Percentiles rank a stretch among this genome's conserved stretches.
Conservation (phyloP, 2,329 filamentous ascomycete genomes). For the Xylariaceae sp. region DNA sequence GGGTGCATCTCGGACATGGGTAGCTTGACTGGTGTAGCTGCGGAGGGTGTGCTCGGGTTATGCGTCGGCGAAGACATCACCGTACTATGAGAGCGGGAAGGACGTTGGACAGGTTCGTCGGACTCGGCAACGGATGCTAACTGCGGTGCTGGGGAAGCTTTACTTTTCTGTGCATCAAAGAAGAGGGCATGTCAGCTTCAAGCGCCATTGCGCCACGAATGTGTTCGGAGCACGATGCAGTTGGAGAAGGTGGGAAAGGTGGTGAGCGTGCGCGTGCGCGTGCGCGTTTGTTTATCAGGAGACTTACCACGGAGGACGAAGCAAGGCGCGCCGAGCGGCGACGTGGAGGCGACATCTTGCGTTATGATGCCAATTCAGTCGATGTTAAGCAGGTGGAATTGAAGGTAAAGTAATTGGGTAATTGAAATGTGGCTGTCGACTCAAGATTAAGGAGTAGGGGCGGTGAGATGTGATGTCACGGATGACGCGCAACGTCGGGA, state of each 20-base stretch:
- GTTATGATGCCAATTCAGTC: constrained; percentile 7
- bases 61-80: constrained; percentile 45
- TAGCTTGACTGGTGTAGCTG: constrained; percentile 70
- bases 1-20: constrained; percentile 88
- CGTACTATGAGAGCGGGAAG: constrained; percentile 35
- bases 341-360: constrained; percentile 41
- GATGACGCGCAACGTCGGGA: constrained; percentile 17
- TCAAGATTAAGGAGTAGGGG: constrained; percentile 4
- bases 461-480: constrained; percentile 33
- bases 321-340: constrained; percentile 53
- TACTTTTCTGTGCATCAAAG: constrained; percentile 28
- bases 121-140: constrained; percentile 48
- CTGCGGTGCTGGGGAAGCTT: constrained; percentile 29
- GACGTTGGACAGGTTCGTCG: constrained; percentile 45
- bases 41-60: constrained; percentile 63
- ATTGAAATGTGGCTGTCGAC: constrained; percentile 8
- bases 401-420: constrained; percentile 24
- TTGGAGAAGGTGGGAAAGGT: not conserved
- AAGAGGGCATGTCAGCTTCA: not conserved
- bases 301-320: constrained; percentile 47
- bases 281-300: constrained; percentile 26
- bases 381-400: constrained; percentile 15
- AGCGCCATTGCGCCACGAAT: not conserved
- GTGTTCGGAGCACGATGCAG: not conserved
- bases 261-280: not conserved